Percentiles rank a stretch among this genome's conserved stretches.
Evolutionary conservation across 148 eudicot species (phyloP).

Genomic region (Rhododendron henanense): DNA sequence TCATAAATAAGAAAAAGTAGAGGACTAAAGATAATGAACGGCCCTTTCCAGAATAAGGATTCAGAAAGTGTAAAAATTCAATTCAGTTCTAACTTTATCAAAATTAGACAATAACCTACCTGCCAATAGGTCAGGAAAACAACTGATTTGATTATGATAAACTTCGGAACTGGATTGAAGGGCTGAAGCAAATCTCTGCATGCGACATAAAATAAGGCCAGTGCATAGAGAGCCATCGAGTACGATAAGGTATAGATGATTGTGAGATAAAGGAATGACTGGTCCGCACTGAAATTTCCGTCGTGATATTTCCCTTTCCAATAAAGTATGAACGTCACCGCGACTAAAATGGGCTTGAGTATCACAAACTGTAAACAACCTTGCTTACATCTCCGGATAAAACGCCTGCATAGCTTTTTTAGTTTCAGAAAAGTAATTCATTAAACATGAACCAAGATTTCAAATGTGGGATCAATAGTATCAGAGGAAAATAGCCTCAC

Average conservation of each 20-base stretch:
- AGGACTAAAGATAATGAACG: not conserved
- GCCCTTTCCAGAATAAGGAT: not conserved
- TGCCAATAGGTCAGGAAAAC: constrained; percentile 99
- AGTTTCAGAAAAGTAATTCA: constrained; percentile 5
- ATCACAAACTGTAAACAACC: constrained; percentile 97
- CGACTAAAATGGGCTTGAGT: constrained; percentile 84
- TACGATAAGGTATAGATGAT: constrained; percentile 87
- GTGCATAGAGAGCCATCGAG: constrained; percentile 80
- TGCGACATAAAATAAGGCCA: constrained; percentile 92
- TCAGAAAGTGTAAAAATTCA: not conserved
- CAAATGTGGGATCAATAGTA: not conserved
- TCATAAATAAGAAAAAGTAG: not conserved
- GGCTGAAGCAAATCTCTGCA: constrained; percentile 96
- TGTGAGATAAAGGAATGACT: constrained; percentile 90
- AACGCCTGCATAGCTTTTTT: constrained; percentile 60
- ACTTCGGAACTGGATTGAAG: constrained; percentile 96
- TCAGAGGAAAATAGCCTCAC: not conserved
- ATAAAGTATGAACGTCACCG: constrained; percentile 76
- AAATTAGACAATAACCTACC: constrained; percentile 37
- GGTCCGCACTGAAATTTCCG: constrained; percentile 83
- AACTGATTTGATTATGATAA: constrained; percentile 86
- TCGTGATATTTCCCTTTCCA: constrained; percentile 87
- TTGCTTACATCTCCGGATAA: constrained; percentile 95
- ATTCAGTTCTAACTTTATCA: not conserved
- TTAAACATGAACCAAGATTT: constrained; percentile 2